phyloP scores from a whole-genome alignment of 2,329 filamentous ascomycete species.

The Cytospora chrysosperma region DNA sequence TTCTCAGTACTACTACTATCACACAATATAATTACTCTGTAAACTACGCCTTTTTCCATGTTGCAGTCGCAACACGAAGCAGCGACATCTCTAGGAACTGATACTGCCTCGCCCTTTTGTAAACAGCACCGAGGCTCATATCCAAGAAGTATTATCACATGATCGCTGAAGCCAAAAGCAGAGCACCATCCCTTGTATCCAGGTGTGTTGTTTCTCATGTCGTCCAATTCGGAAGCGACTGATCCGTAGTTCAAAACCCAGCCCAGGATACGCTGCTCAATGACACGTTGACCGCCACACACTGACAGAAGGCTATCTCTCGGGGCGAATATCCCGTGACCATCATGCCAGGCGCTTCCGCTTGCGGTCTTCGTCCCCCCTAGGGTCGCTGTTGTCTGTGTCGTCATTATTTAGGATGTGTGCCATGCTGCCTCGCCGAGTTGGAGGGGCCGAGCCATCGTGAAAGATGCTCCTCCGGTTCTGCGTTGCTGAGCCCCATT shows the following conservation, averaged over 20 bases:
- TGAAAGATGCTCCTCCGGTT: constrained; percentile 47
- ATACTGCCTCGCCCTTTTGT: not conserved
- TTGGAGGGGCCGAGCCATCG: constrained; percentile 57
- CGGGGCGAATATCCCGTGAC: not conserved
- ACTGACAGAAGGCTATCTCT: not conserved
- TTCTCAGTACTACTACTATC: constrained; percentile 2
- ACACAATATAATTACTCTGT: constrained; percentile 13
- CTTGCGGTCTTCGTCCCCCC: constrained; percentile 60
- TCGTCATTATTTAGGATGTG: constrained; percentile 61
- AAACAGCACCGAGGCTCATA: not conserved
- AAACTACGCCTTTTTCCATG: not conserved
- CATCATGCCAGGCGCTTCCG: constrained; percentile 51
- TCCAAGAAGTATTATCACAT: not conserved
- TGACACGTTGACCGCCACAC: not conserved
- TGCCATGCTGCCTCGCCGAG: constrained; percentile 59
- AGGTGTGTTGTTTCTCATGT: not conserved
- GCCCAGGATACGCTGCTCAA: not conserved
- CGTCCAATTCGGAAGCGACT: not conserved
- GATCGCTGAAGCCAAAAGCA: not conserved
- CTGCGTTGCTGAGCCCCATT: constrained; percentile 52
- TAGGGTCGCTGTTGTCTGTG: constrained; percentile 51
- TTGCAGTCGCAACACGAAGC: constrained; percentile 6
- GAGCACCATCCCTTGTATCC: not conserved
- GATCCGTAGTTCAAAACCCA: not conserved
- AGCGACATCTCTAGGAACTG: not conserved